Conservation (phyloP, 1,139 yeast genomes). For the Hansenula lynferdii region DNA sequence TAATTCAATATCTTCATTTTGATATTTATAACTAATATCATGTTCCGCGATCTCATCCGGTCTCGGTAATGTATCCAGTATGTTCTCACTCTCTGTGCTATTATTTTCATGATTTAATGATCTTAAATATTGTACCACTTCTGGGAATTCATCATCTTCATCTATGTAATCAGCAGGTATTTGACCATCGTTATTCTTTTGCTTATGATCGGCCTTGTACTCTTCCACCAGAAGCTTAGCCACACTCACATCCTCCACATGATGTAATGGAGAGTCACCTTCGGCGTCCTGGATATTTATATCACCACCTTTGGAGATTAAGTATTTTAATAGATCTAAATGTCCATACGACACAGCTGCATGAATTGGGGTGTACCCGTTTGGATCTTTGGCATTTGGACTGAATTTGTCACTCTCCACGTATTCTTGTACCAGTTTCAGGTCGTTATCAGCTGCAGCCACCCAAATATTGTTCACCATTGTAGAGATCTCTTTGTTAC, state of each 20-base stretch:
- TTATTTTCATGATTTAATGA: slow-evolving; percentile 35
- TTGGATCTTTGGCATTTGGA: slow-evolving; percentile 77
- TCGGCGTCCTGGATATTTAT: slow-evolving; percentile 79
- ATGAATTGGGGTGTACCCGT: slow-evolving; percentile 94
- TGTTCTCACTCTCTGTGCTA: slow-evolving; percentile 12
- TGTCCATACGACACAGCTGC: slow-evolving; percentile 97
- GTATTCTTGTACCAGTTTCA: slow-evolving; percentile 50
- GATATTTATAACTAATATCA: slow-evolving; percentile 52
- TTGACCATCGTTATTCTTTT: slow-evolving; percentile 66
- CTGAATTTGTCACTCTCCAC: slow-evolving; percentile 48
- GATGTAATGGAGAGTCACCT: slow-evolving; percentile 95
- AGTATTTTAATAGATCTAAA: slow-evolving; percentile 52
- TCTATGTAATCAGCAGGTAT: slow-evolving; percentile 66
- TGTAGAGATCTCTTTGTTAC: no score
- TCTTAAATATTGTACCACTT: slow-evolving; percentile 60
- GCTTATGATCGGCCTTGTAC: slow-evolving; percentile 57
- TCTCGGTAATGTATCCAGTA: slow-evolving; percentile 33
- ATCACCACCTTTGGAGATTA: slow-evolving; percentile 67
- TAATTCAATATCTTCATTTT: slow-evolving; percentile 33
- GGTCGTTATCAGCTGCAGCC: slow-evolving; percentile 85
- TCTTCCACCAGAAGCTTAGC: slow-evolving; percentile 66
- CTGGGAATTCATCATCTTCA: slow-evolving; percentile 86
- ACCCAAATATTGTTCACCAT: slow-evolving; percentile 80
- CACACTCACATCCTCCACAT: slow-evolving; percentile 64
- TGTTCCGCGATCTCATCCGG: slow-evolving; percentile 46